Conservation (phyloP, 1,284 basidiomycete species). For the Ceratobasidium sp. region DNA sequence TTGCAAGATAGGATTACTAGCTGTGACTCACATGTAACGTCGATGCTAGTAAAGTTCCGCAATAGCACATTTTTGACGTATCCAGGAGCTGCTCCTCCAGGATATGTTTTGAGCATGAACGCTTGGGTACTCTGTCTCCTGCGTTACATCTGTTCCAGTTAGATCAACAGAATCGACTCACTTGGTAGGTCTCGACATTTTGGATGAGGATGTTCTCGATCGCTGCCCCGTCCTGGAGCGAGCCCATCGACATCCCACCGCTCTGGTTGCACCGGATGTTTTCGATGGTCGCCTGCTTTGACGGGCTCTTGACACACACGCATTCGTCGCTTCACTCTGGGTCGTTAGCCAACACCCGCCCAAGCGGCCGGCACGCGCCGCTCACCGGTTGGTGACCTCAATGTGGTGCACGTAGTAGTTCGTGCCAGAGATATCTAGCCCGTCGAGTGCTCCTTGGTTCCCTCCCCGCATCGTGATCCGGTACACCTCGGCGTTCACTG, state of each 20-base stretch:
- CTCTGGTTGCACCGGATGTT: conserved; percentile 55
- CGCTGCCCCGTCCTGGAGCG: conserved; percentile 50
- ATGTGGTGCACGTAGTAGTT: conserved; percentile 55
- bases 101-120: conserved; percentile 55
- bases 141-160: background rate
- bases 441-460: conserved; percentile 54
- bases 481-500: conserved; percentile 53
- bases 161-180: conserved; percentile 53
- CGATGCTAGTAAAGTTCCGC: conserved; percentile 49
- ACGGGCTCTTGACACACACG: conserved; percentile 53
- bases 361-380: background rate
- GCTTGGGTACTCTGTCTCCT: conserved; percentile 11
- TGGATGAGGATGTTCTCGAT: conserved; percentile 52
- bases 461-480: conserved; percentile 54
- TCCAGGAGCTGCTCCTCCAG: conserved; percentile 49
- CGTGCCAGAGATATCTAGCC: conserved; percentile 53
- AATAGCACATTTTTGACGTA: conserved; percentile 52
- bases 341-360: background rate
- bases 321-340: conserved; percentile 51
- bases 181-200: conserved; percentile 49
- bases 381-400: conserved; percentile 53
- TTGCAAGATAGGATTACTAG: background rate
- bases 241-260: conserved; percentile 54
- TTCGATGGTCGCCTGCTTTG: conserved; percentile 52
- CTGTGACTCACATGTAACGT: conserved; percentile 26